Conservation (phyloP, 768 basidiomycete species). For the Grammothele lineata region DNA sequence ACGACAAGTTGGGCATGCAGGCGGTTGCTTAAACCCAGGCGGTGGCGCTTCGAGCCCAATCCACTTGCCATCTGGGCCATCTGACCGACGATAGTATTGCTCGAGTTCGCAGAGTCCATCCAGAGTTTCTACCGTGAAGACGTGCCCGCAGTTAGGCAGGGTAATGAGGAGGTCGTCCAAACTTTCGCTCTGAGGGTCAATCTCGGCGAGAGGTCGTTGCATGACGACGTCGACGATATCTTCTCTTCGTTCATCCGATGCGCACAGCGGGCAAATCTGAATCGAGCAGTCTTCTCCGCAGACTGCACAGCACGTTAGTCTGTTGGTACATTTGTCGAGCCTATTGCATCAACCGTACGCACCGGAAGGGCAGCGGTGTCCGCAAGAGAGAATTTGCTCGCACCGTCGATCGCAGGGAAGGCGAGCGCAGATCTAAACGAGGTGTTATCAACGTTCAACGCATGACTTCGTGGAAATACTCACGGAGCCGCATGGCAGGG, state of each 20-base stretch:
- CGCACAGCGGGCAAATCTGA: slow-evolving; percentile 54
- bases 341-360: no score
- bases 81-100: slow-evolving; percentile 42
- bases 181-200: slow-evolving; percentile 35
- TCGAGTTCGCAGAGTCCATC: slow-evolving; percentile 53
- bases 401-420: slow-evolving; percentile 62
- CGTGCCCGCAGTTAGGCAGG: slow-evolving; percentile 55
- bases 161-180: slow-evolving; percentile 56
- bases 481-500: slow-evolving; percentile 66
- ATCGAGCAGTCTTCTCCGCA: slow-evolving; percentile 60
- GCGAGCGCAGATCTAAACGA: slow-evolving; percentile 54
- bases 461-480: slow-evolving; percentile 22
- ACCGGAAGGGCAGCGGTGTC: slow-evolving; percentile 69
- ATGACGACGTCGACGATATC: slow-evolving; percentile 59
- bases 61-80: slow-evolving; percentile 37
- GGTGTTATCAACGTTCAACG: not conserved
- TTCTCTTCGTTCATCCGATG: slow-evolving; percentile 31
- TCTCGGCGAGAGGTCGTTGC: slow-evolving; percentile 44
- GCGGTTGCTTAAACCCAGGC: slow-evolving; percentile 36
- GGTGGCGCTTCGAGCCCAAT: slow-evolving; percentile 40
- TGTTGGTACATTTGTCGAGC: no score
- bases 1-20: slow-evolving; percentile 62
- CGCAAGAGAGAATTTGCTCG: slow-evolving; percentile 44
- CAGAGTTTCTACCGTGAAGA: slow-evolving; percentile 68
- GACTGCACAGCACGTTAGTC: slow-evolving; percentile 36